Evolutionary conservation across 768 basidiomycete species (phyloP).

Genomic region (Naganishia antarctica): DNA sequence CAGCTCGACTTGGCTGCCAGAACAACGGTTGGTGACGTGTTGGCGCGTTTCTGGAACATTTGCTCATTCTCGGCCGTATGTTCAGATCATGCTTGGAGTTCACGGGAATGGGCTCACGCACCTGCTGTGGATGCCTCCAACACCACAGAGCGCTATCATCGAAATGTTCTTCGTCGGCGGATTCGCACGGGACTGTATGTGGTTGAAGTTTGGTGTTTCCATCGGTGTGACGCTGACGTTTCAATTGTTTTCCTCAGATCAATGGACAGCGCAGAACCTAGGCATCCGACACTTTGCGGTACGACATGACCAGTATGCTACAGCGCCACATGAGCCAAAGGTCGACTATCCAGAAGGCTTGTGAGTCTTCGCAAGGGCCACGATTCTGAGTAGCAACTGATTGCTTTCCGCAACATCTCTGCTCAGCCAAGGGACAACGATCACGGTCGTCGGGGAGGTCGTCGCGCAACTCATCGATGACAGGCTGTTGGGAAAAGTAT

Average conservation of each 20-base stretch:
- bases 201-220: background rate
- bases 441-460: slow-evolving; percentile 56
- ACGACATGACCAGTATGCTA: slow-evolving; percentile 39
- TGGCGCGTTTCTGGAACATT: no score
- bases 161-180: slow-evolving; percentile 84
- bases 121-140: slow-evolving; percentile 86
- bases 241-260: slow-evolving; percentile 36
- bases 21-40: slow-evolving; percentile 43
- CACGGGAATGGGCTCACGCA: slow-evolving; percentile 88
- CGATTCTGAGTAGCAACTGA: background rate
- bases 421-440: slow-evolving; percentile 37
- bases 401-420: background rate
- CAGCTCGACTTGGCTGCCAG: slow-evolving; percentile 47
- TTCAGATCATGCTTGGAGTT: slow-evolving; percentile 86
- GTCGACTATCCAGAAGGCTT: slow-evolving; percentile 48
- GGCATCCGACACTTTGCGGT: slow-evolving; percentile 47
- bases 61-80: background rate
- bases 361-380: background rate
- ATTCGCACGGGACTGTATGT: slow-evolving; percentile 81
- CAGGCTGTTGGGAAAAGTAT: slow-evolving; percentile 48
- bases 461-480: slow-evolving; percentile 70
- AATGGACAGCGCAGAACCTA: slow-evolving; percentile 48
- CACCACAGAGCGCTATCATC: slow-evolving; percentile 75
- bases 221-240: background rate
- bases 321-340: slow-evolving; percentile 39